phyloP scores from a whole-genome alignment of 2,329 filamentous ascomycete genomes.

The Onygenales sp. region DNA sequence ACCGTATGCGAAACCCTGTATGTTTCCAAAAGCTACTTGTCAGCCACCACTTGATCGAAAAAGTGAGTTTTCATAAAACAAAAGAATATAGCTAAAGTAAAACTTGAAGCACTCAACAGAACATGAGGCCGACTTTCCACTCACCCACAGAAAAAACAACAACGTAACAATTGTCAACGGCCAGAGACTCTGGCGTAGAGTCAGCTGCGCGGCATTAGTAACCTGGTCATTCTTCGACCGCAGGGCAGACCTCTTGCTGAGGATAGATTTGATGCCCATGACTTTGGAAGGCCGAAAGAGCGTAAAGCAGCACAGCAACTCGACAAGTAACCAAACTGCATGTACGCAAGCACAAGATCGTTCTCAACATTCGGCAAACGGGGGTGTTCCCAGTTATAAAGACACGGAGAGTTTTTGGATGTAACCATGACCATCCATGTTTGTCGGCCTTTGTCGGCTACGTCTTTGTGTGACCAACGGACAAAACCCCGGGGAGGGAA shows the following conservation, averaged over 20 bases:
- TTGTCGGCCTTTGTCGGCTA: too few relatives aligned
- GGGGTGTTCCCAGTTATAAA: too few relatives aligned
- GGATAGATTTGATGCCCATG: constrained; percentile 21
- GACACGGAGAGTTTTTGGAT: too few relatives aligned
- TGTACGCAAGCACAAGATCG: too few relatives aligned
- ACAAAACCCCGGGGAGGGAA: too few relatives aligned
- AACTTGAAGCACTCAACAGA: neutral
- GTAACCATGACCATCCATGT: too few relatives aligned
- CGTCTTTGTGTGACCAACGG: too few relatives aligned
- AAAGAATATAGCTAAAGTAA: neutral
- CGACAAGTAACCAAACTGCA: too few relatives aligned
- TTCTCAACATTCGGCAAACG: too few relatives aligned
- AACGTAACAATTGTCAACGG: constrained; percentile 38
- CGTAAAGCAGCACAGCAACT: too few relatives aligned
- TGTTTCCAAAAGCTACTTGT: neutral
- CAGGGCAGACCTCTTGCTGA: constrained; percentile 24
- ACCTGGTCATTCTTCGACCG: constrained; percentile 25
- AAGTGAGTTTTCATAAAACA: neutral
- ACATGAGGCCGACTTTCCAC: neutral
- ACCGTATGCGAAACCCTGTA: constrained; percentile 40
- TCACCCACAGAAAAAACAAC: constrained; percentile 45
- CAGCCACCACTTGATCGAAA: neutral
- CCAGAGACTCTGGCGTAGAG: constrained; percentile 34
- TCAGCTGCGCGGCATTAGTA: constrained; percentile 34
- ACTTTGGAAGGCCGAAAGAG: neutral